phyloP scores from a whole-genome alignment of 2,329 filamentous ascomycete species.

The Xylariaceae sp. region DNA sequence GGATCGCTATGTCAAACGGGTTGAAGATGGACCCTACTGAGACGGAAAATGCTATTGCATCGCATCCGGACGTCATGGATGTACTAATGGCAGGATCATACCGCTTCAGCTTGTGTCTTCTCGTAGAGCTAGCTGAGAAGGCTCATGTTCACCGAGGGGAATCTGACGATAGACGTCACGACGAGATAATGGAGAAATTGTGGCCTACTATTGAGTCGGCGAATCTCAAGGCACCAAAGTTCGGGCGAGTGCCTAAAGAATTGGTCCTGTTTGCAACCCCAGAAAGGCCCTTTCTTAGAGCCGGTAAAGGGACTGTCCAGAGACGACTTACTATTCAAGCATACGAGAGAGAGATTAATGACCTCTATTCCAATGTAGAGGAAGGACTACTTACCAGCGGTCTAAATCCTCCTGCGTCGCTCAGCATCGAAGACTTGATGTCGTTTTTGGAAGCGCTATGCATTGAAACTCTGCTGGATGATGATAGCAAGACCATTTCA shows the following conservation, averaged over 20 bases:
- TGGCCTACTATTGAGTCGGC: slow-evolving; percentile 24
- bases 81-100: slow-evolving; percentile 25
- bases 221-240: slow-evolving; percentile 21
- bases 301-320: slow-evolving; percentile 26
- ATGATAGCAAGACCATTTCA: neutral
- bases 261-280: slow-evolving; percentile 19
- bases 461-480: slow-evolving; percentile 13
- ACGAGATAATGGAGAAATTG: slow-evolving; percentile 17
- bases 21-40: slow-evolving; percentile 39
- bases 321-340: slow-evolving; percentile 21
- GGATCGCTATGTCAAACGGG: slow-evolving; percentile 40
- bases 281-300: slow-evolving; percentile 22
- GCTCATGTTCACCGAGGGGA: slow-evolving; percentile 7
- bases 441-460: slow-evolving; percentile 20
- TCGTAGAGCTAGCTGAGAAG: slow-evolving; percentile 20
- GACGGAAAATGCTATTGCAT: slow-evolving; percentile 38
- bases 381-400: slow-evolving; percentile 18
- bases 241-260: slow-evolving; percentile 24
- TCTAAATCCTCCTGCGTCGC: slow-evolving; percentile 16
- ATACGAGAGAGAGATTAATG: slow-evolving; percentile 25
- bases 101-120: slow-evolving; percentile 24
- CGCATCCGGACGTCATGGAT: slow-evolving; percentile 21
- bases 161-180: slow-evolving; percentile 6
- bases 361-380: slow-evolving; percentile 21
- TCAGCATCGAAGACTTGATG: slow-evolving; percentile 10